Evolutionary conservation across 2,329 filamentous ascomycete genomes (phyloP), one percentile per base, ranked within the genome.

Genomic region (Xylariales sp.): DNA sequence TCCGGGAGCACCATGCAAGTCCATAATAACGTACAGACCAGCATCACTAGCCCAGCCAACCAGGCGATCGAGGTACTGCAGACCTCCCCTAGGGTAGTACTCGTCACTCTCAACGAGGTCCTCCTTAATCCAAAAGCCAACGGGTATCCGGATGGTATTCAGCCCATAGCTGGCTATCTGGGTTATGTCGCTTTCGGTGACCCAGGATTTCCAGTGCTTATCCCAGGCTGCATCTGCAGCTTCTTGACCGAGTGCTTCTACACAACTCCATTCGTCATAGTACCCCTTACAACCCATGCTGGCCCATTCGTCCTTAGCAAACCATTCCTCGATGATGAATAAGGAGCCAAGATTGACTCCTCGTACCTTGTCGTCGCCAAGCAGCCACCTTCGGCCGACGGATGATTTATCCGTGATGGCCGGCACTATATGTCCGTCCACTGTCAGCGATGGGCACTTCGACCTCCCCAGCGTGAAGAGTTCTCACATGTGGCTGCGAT

Each of bases 51-150:
- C 83, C 80, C 81, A 83, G 0, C 78, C 80, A 23, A 81, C 81
- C 1, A 85, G 72, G 10, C 78, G 76, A 70, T 84, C 80, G 41
- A 86, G 77, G 65, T 84, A 84, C 0, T 78, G 67, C 34, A 84
- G 73, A 0, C 80, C 83, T 1, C 83, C 83, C 65, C 78, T 78
- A 0, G 72, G 72, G 56, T 70, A 75, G 45, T 82, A 76, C 72
- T 86, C 84, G 18, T 75, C 80, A 39, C 79, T 73, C 28, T 70
- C 55, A 4, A 86, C 82, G 8, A 83, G 75, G 48, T 81, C 80
- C 70, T 85, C 83, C 16, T 80, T 76, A 60, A 86, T 80, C 84
- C 84, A 86, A 72, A 83, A 86, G 5, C 84, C 84, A 3, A 85
- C 80, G 0, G 84, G 84, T 10, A 86, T 81, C 2, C 84, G 79